Base-by-base conservation (phyloP, 2,329 filamentous ascomycete genomes). In the Verticillium nonalfalfae region DNA sequence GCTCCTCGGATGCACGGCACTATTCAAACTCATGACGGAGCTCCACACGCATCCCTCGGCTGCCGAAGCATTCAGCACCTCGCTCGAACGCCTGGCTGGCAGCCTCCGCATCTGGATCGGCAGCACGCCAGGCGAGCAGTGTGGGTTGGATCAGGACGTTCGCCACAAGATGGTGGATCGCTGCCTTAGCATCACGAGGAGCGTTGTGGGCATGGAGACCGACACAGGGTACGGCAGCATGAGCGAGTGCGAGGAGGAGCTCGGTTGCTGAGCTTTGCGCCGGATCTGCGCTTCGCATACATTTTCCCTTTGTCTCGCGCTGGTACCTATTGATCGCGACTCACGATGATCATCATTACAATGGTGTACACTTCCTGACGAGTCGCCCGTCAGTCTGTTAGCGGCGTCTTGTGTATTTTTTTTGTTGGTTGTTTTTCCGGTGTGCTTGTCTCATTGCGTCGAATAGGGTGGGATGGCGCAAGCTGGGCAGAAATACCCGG, bases 41-140 rank as follows among this genome's bases (percentile, higher is more conserved):
- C 75, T 88, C 4, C 73, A 79, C 26, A 69, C 69, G 1, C 81
- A 86, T 66, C 72, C 78, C 57, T 71, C 77, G 18, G 78, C 78
- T 1, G 78, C 79, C 1, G 78, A 80, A 61, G 74, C 73, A 4
- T 85, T 80, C 65, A 73, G 78, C 2, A 66, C 72, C 1, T 75
- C 80, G 1, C 73, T 89, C 5, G 85, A 88, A 71, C 77, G 78
- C 36, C 74, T 89, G 14, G 82, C 85, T 0, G 85, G 81, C 5
- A 79, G 75, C 15, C 73, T 89, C 57, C 78, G 86, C 33, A 79
- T 86, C 45, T 89, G 86, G 86, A 82, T 86, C 58, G 84, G 84
- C 15, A 79, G 82, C 7, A 69, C 75, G 2, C 74, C 78, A 3
- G 83, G 82, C 21, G 80, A 80, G 57, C 78, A 78, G 60, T 79